phyloP scores from a whole-genome alignment of 2,329 filamentous ascomycete genomes.

The Trichothecium sympodiale region DNA sequence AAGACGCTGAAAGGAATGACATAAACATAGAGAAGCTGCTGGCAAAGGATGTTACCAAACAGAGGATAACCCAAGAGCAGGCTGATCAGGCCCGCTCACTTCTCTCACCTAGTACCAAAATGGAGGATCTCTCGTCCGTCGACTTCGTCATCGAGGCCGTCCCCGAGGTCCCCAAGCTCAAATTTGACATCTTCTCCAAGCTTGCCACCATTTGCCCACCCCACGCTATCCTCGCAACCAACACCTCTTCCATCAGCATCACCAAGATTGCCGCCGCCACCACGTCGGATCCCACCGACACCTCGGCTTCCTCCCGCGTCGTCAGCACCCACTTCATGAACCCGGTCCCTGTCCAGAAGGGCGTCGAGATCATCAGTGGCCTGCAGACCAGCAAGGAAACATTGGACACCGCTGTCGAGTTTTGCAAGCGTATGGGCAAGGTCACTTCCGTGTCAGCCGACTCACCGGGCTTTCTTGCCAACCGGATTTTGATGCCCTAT shows the following conservation, averaged over 20 bases:
- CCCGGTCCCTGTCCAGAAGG: slow-evolving; percentile 91
- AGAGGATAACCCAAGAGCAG: slow-evolving; percentile 71
- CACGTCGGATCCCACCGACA: slow-evolving; percentile 64
- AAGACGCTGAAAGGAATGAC: slow-evolving; percentile 2
- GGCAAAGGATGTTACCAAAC: slow-evolving; percentile 83
- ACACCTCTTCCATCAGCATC: slow-evolving; percentile 97
- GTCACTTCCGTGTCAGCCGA: slow-evolving; percentile 79
- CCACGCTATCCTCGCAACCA: slow-evolving; percentile 88
- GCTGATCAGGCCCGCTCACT: slow-evolving; percentile 62
- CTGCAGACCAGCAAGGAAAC: slow-evolving; percentile 82
- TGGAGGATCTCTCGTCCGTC: slow-evolving; percentile 68
- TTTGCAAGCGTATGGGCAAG: slow-evolving; percentile 91
- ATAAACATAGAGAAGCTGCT: slow-evolving; percentile 69
- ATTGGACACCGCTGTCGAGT: slow-evolving; percentile 68
- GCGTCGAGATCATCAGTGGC: slow-evolving; percentile 93
- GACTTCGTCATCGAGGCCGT: slow-evolving; percentile 98
- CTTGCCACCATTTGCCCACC: slow-evolving; percentile 72
- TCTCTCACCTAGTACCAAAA: slow-evolving; percentile 57
- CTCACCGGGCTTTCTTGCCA: slow-evolving; percentile 87
- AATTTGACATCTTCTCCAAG: slow-evolving; percentile 75
- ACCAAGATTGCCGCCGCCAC: slow-evolving; percentile 90
- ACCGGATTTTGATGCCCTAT: slow-evolving; percentile 96
- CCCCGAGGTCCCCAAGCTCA: slow-evolving; percentile 80
- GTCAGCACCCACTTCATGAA: slow-evolving; percentile 99
- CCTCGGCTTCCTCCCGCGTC: slow-evolving; percentile 73